Evolutionary conservation across 2,329 filamentous ascomycete species (phyloP).

Genomic region (Dothideomycetes sp.): DNA sequence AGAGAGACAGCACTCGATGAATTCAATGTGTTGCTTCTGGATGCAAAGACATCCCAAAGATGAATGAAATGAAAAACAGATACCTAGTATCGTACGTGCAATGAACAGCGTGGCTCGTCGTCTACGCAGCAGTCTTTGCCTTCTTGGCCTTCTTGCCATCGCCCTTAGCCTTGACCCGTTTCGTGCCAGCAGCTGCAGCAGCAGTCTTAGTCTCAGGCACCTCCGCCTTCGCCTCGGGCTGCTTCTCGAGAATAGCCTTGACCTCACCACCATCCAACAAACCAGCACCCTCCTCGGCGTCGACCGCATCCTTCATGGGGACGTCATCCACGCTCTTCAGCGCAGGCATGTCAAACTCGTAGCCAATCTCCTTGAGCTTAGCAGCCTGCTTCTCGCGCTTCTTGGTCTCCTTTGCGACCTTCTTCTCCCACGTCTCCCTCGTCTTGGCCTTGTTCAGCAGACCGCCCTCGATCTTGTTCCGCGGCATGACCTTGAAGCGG

Average conservation of each 20-base stretch:
- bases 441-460: constrained; percentile 62
- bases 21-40: too few relatives aligned
- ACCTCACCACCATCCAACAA: constrained; percentile 20
- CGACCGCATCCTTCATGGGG: constrained; percentile 26
- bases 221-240: constrained; percentile 11
- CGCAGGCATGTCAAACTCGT: constrained; percentile 66
- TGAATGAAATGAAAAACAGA: too few relatives aligned
- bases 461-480: constrained; percentile 74
- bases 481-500: constrained; percentile 79
- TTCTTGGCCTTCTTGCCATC: constrained; percentile 24
- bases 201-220: constrained; percentile 18
- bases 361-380: constrained; percentile 69
- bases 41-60: too few relatives aligned
- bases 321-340: constrained; percentile 54
- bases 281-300: constrained; percentile 23
- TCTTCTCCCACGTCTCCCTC: constrained; percentile 67
- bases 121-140: constrained; percentile 12
- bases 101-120: too few relatives aligned
- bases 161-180: constrained; percentile 22
- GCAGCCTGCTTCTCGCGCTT: constrained; percentile 58
- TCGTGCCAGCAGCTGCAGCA: constrained; percentile 14
- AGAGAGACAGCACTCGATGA: too few relatives aligned
- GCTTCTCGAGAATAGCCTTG: constrained; percentile 20
- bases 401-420: constrained; percentile 61
- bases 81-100: too few relatives aligned